These are phyloP conservation scores for Russula emetica DNA, from an alignment of 768 basidiomycete species.

Conservation along the genomic window DNA sequence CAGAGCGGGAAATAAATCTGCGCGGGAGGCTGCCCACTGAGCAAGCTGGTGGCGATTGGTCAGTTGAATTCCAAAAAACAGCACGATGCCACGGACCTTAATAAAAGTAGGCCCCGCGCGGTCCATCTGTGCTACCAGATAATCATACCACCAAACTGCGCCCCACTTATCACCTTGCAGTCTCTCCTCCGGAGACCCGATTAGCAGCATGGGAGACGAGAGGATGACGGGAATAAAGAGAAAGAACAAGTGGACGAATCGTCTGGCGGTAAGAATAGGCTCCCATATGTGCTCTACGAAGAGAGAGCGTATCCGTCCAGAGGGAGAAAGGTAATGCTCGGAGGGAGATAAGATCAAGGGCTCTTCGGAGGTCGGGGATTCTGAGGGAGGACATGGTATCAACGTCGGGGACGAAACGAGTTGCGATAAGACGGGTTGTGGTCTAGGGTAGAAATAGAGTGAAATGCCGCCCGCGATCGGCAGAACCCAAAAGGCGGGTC, in stretches of 20 bases:
- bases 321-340: slow-evolving; percentile 51
- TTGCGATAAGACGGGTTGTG: slow-evolving; percentile 41
- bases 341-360: slow-evolving; percentile 61
- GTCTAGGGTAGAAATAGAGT: slow-evolving; percentile 46
- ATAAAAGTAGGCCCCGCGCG: slow-evolving; percentile 94
- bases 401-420: slow-evolving; percentile 49
- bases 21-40: slow-evolving; percentile 97
- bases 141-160: slow-evolving; percentile 96
- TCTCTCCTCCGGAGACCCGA: slow-evolving; percentile 51
- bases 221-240: slow-evolving; percentile 88
- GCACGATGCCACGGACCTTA: slow-evolving; percentile 54
- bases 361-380: slow-evolving; percentile 25
- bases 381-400: slow-evolving; percentile 40
- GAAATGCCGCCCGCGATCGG: slow-evolving; percentile 54
- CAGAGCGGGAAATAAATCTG: slow-evolving; percentile 83
- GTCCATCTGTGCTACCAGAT: slow-evolving; percentile 86
- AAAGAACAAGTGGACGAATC: slow-evolving; percentile 78
- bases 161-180: slow-evolving; percentile 82
- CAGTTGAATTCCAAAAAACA: neutral
- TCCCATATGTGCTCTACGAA: slow-evolving; percentile 68
- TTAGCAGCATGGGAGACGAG: slow-evolving; percentile 76
- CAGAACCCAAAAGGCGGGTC: slow-evolving; percentile 45
- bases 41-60: slow-evolving; percentile 55
- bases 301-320: slow-evolving; percentile 42
- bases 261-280: slow-evolving; percentile 73